Evolutionary conservation across 768 basidiomycete genomes (phyloP), one percentile per base, ranked within the genome.

Genomic region (Leucosporidium creatinivorum): DNA sequence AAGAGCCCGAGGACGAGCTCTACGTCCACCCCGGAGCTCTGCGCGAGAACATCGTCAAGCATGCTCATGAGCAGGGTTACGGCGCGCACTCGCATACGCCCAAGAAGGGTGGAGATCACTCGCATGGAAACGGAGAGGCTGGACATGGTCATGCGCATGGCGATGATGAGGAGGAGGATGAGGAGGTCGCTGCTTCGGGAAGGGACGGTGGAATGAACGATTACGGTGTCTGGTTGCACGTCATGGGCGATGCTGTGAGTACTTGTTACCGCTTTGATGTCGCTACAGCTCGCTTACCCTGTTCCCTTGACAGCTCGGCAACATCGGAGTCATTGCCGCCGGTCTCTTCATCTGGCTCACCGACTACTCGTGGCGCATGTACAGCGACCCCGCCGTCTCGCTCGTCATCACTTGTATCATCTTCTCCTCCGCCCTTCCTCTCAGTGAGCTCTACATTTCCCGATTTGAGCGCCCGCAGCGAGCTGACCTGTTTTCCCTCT

Each of bases 341-440:
- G 96, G 96, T 65, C 84, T 98, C 17, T 81, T 98, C 76, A 96
- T 99, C 76, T 93, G 91, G 93, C 83, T 89, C 66, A 87, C 88
- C 1, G 80, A 85, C 30, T 93, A 89, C 86, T 79, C 80, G 73
- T 93, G 84, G 83, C 91, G 89, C 76, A 89, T 86, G 75, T 96
- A 93, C 80, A 92, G 86, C 72, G 96, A 99, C 77, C 96, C 96
- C 0, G 77, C 88, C 50, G 92, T 99, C 79, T 91, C 89, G 77
- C 82, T 99, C 73, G 82, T 97, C 63, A 98, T 99, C 79, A 93
- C 96, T 1, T 81, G 86, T 60, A 98, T 99, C 77, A 99, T 99
- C 70, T 94, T 98, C 81, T 92, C 89, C 3, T 93, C 90, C 66
- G 91, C 96, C 12, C 77, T 98, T 52, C 96, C 96, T 7, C 83